These are phyloP conservation scores for Hymenoscyphus repandus DNA, from an alignment of 2,329 filamentous ascomycete species.

Conservation along the genomic window DNA sequence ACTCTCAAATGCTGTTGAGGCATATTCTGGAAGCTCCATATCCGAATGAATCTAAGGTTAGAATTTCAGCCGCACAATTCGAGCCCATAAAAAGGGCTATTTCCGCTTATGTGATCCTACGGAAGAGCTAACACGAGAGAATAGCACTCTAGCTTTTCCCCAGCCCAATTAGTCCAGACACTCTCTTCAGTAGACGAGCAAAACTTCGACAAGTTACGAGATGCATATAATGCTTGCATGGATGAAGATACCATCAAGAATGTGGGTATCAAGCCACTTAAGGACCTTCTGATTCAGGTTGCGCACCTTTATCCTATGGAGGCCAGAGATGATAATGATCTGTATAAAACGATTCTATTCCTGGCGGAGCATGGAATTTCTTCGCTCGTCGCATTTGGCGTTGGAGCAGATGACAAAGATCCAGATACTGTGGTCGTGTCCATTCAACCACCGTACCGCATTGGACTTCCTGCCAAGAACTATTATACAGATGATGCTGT, in stretches of 20 bases:
- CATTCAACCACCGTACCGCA: conserved; percentile 37
- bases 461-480: conserved; percentile 58
- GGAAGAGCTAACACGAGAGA: not conserved
- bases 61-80: conserved; percentile 16
- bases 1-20: conserved; percentile 51
- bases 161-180: conserved; percentile 32
- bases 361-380: conserved; percentile 42
- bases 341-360: conserved; percentile 42
- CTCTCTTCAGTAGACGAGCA: conserved; percentile 46
- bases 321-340: not conserved
- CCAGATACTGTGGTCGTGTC: conserved; percentile 47
- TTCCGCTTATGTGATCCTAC: conserved; percentile 4
- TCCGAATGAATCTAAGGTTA: conserved; percentile 36
- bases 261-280: conserved; percentile 50
- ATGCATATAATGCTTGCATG: conserved; percentile 61
- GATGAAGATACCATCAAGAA: conserved; percentile 53
- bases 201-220: conserved; percentile 63
- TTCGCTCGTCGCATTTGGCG: conserved; percentile 28
- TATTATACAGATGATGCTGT: conserved; percentile 53
- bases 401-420: conserved; percentile 37
- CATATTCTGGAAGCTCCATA: conserved; percentile 59
- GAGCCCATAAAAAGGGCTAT: not conserved
- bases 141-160: conserved; percentile 47
- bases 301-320: conserved; percentile 38
- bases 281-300: conserved; percentile 49